Conservation (phyloP, 768 basidiomycete genomes). For the Bullera alba region DNA sequence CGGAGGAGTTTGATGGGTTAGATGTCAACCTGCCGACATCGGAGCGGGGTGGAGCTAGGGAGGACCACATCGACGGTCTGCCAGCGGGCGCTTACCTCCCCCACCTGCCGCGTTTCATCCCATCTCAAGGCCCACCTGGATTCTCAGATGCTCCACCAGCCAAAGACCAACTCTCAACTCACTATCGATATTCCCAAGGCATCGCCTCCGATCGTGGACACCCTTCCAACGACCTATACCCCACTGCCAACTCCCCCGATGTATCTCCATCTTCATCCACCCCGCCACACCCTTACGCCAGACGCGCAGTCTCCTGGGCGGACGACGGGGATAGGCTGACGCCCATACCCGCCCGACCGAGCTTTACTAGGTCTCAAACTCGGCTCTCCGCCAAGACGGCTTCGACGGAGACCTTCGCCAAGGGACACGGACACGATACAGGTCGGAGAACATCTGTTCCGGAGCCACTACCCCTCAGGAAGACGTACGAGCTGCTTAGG, state of each 20-base stretch:
- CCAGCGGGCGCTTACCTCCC: background rate
- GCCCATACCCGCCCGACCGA: background rate
- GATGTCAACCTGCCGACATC: too few relatives aligned
- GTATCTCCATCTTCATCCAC: background rate
- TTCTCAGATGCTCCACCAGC: too few relatives aligned
- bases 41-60: too few relatives aligned
- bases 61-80: background rate
- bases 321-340: background rate
- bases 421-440: background rate
- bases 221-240: background rate
- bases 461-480: background rate
- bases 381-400: background rate
- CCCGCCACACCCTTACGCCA: too few relatives aligned
- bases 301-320: too few relatives aligned
- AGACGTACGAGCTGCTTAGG: slow-evolving; percentile 7
- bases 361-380: background rate
- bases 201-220: background rate
- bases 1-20: too few relatives aligned
- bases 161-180: too few relatives aligned
- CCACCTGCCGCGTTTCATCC: background rate
- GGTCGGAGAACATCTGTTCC: background rate
- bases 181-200: background rate
- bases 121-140: background rate
- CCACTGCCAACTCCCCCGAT: background rate
- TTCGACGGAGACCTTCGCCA: background rate